Evolutionary conservation across 768 basidiomycete genomes (phyloP).

Genomic region (Suillus plorans): DNA sequence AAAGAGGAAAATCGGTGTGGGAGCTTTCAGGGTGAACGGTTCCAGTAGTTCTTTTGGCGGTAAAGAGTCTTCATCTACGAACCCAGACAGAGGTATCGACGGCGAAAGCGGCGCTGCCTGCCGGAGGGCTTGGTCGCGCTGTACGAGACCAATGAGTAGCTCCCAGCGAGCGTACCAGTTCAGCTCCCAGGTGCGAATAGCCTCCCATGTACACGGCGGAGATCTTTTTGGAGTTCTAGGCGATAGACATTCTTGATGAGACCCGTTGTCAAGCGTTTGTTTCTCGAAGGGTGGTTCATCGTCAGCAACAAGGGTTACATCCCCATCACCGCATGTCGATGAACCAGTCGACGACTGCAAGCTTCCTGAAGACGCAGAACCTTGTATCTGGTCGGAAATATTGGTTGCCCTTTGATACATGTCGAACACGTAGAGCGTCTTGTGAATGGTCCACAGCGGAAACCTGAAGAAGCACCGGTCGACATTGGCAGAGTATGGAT

Average conservation of each 20-base stretch:
- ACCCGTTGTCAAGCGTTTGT: background rate
- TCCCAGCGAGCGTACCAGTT: slow-evolving; percentile 59
- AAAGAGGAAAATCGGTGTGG: slow-evolving; percentile 20
- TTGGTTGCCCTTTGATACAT: slow-evolving; percentile 37
- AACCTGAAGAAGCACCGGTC: slow-evolving; percentile 59
- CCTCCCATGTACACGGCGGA: slow-evolving; percentile 12
- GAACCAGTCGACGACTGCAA: background rate
- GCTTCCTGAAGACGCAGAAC: background rate
- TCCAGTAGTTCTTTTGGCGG: background rate
- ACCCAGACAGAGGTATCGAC: slow-evolving; percentile 4
- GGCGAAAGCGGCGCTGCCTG: background rate
- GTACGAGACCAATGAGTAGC: slow-evolving; percentile 44
- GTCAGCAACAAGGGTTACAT: slow-evolving; percentile 55
- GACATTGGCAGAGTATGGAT: slow-evolving; percentile 54
- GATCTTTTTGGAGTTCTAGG: background rate
- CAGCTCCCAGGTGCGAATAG: slow-evolving; percentile 37
- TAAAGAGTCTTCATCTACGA: slow-evolving; percentile 1
- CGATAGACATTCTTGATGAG: background rate
- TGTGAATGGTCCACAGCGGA: slow-evolving; percentile 65
- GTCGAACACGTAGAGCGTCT: slow-evolving; percentile 64
- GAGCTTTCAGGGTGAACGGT: background rate
- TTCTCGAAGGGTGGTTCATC: slow-evolving; percentile 21
- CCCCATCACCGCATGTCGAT: slow-evolving; percentile 19
- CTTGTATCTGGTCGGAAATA: background rate
- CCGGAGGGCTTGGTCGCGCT: slow-evolving; percentile 25